Conservation (phyloP, 2,329 filamentous ascomycete genomes). For the Aureobasidium sp. region DNA sequence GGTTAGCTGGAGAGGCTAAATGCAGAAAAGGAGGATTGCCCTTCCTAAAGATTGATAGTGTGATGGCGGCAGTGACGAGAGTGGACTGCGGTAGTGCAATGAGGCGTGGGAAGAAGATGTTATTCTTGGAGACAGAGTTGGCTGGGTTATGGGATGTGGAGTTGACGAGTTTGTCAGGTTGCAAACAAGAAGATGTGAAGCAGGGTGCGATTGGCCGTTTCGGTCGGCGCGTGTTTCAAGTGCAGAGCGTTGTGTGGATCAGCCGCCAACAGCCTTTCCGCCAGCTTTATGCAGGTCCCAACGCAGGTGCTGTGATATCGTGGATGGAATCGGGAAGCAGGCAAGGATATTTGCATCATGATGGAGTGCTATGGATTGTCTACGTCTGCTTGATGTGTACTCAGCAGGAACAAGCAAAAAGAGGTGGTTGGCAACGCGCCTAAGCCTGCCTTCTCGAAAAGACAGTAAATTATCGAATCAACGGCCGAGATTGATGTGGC, state of each 20-base stretch:
- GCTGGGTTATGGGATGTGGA: neutral
- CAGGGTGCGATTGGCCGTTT: slow-evolving; percentile 6
- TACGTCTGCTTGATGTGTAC: neutral
- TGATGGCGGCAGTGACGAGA: neutral
- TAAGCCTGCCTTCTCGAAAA: neutral
- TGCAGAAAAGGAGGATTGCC: neutral
- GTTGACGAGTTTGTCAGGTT: neutral
- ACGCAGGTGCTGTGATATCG: neutral
- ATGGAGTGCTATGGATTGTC: neutral
- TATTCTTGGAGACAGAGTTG: slow-evolving; percentile 2
- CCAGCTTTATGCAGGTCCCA: slow-evolving; percentile 13
- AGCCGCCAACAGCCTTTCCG: slow-evolving; percentile 1
- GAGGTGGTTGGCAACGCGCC: neutral
- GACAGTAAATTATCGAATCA: slow-evolving; percentile 14
- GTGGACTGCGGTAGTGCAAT: neutral
- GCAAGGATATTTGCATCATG: neutral
- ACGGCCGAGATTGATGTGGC: slow-evolving; percentile 14
- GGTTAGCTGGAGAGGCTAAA: neutral
- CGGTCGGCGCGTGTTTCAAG: slow-evolving; percentile 12
- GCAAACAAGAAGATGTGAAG: neutral
- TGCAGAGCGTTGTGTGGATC: slow-evolving; percentile 8
- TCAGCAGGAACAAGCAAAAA: neutral
- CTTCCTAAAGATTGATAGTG: neutral
- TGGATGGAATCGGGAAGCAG: neutral
- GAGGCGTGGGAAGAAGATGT: neutral